These are phyloP conservation scores for Daldinia caldariorum DNA, from an alignment of 495 filamentous ascomycete species.

Conservation along the genomic window DNA sequence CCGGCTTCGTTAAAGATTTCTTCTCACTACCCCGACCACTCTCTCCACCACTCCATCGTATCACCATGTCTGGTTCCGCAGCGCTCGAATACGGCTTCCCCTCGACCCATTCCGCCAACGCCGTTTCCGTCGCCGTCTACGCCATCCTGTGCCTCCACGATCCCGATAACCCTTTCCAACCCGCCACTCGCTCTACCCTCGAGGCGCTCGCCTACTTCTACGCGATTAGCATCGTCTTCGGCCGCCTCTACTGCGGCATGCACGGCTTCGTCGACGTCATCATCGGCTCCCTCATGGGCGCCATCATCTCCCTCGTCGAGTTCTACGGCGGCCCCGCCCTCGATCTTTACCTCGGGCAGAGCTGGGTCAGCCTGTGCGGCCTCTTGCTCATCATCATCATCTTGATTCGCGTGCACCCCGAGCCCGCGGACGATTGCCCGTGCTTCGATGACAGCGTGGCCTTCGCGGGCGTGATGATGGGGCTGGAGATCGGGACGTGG, in stretches of 20 bases:
- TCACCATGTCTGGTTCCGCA: slow-evolving; percentile 95
- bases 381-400: slow-evolving; percentile 72
- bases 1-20: slow-evolving; percentile 92
- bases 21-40: slow-evolving; percentile 93
- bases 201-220: slow-evolving; percentile 80
- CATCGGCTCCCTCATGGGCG: slow-evolving; percentile 79
- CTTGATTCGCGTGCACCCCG: slow-evolving; percentile 89
- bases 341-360: slow-evolving; percentile 68
- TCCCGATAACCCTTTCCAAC: slow-evolving; percentile 62
- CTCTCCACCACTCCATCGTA: slow-evolving; percentile 90
- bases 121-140: slow-evolving; percentile 92
- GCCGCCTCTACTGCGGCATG: slow-evolving; percentile 97
- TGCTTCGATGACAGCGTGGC: slow-evolving; percentile 97
- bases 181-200: slow-evolving; percentile 63
- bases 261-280: slow-evolving; percentile 94
- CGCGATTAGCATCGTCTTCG: slow-evolving; percentile 86
- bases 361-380: slow-evolving; percentile 66
- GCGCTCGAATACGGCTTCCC: slow-evolving; percentile 97
- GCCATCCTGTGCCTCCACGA: slow-evolving; percentile 71
- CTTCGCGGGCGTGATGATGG: slow-evolving; percentile 89
- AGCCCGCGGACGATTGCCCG: slow-evolving; percentile 95
- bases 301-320: slow-evolving; percentile 71
- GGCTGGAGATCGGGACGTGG: slow-evolving; percentile 82
- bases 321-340: slow-evolving; percentile 73
- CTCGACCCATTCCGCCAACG: slow-evolving; percentile 96